phyloP scores from a whole-genome alignment of 1,284 basidiomycete species.

The Microbotryum violaceum region DNA sequence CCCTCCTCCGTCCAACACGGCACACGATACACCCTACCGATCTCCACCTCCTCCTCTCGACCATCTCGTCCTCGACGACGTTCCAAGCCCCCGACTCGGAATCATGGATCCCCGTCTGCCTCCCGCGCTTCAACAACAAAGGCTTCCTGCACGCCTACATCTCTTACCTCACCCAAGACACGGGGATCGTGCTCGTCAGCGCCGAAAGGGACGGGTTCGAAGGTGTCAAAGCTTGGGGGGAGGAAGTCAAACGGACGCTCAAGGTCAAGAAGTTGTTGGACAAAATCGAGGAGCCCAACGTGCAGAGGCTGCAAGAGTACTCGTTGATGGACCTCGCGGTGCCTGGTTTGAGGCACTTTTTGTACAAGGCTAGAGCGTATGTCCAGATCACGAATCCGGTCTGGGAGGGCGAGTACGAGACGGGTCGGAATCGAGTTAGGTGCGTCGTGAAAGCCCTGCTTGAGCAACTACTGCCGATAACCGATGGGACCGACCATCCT shows the following conservation, averaged over 20 bases:
- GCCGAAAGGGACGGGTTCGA: slow-evolving; percentile 46
- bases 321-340: slow-evolving; percentile 59
- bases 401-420: slow-evolving; percentile 74
- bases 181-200: slow-evolving; percentile 45
- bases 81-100: slow-evolving; percentile 65
- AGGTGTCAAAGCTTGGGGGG: slow-evolving; percentile 57
- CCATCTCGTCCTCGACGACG: slow-evolving; percentile 49
- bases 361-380: slow-evolving; percentile 81
- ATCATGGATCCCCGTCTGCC: slow-evolving; percentile 89
- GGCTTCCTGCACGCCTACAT: slow-evolving; percentile 92
- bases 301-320: slow-evolving; percentile 39
- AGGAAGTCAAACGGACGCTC: slow-evolving; percentile 45
- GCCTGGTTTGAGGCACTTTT: slow-evolving; percentile 82
- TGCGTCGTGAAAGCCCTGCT: neutral
- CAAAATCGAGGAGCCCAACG: slow-evolving; percentile 57
- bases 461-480: slow-evolving; percentile 3
- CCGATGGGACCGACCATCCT: slow-evolving; percentile 7
- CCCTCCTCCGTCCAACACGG: slow-evolving; percentile 77
- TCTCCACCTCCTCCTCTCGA: slow-evolving; percentile 42
- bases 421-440: slow-evolving; percentile 47
- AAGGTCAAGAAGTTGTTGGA: slow-evolving; percentile 36
- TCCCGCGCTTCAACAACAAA: slow-evolving; percentile 85
- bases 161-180: slow-evolving; percentile 53
- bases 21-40: slow-evolving; percentile 87
- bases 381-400: slow-evolving; percentile 79